phyloP scores from a whole-genome alignment of 257 asterid genomes.

The Nicotiana attenuata region DNA sequence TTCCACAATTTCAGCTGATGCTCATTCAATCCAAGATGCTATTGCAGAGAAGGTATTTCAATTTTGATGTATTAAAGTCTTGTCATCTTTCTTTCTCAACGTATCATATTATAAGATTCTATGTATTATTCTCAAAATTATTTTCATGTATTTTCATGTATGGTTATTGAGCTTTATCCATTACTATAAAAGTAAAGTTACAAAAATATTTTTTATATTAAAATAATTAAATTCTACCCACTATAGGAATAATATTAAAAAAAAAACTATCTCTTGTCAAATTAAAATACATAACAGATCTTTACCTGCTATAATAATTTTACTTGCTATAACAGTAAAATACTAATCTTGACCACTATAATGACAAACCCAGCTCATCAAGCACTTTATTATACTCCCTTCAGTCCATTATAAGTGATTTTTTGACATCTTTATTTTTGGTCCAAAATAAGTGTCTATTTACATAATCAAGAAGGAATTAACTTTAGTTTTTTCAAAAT shows the following conservation, averaged over 20 bases:
- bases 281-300: not conserved
- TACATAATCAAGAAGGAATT: too few species aligned
- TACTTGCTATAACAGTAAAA: not conserved
- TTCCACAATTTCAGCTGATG: slow-evolving; percentile 62
- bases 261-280: too few species aligned
- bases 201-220: too few species aligned
- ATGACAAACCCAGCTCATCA: not conserved
- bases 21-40: slow-evolving; percentile 62
- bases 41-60: slow-evolving; percentile 62
- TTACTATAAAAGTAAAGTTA: not conserved
- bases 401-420: too few species aligned
- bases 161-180: not conserved
- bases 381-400: not conserved
- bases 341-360: not conserved
- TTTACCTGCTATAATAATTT: not conserved
- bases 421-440: too few species aligned
- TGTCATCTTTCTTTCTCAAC: not conserved
- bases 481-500: too few species aligned
- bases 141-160: not conserved
- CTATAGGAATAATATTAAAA: not conserved
- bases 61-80: too few species aligned
- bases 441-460: too few species aligned
- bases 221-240: not conserved
- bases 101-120: not conserved
- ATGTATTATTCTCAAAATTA: not conserved